Conservation (phyloP, 2,329 filamentous ascomycete species). For the Fusarium goolgardi region DNA sequence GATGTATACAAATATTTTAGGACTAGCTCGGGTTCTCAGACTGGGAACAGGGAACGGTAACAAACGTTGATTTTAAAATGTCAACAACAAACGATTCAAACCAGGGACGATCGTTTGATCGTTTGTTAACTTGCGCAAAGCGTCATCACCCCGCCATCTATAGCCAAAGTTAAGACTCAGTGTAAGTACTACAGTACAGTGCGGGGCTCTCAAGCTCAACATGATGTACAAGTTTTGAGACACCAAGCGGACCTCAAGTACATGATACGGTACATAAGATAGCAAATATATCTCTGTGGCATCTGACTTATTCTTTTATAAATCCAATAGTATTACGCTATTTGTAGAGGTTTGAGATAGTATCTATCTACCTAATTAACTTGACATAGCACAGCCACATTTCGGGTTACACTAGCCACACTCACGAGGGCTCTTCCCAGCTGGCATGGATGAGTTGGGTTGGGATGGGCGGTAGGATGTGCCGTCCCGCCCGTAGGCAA, state of each 20-base stretch:
- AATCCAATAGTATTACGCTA: neutral
- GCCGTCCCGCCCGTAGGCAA: conserved; percentile 21
- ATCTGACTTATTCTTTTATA: too few species aligned
- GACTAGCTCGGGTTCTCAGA: neutral
- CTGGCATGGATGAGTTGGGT: conserved; percentile 19
- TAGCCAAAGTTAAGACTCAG: neutral
- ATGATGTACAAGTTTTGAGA: neutral
- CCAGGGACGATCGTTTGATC: neutral
- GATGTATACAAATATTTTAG: neutral
- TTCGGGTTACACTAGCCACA: conserved; percentile 18
- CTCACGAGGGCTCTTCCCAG: conserved; percentile 25
- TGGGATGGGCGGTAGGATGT: conserved; percentile 26
- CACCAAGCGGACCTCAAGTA: neutral
- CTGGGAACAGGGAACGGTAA: neutral
- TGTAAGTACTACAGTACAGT: conserved; percentile 1
- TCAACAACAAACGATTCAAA: neutral
- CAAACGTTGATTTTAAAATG: neutral
- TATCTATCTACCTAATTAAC: conserved; percentile 1
- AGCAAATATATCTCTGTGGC: neutral
- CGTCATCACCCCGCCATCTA: conserved; percentile 32
- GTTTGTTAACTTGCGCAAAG: conserved; percentile 12
- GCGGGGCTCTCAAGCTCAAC: neutral
- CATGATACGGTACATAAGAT: neutral
- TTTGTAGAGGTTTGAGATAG: neutral
- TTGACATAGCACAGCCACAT: conserved; percentile 27